These are phyloP conservation scores for Zymoseptoria ardabiliae DNA, from an alignment of 2,329 filamentous ascomycete species.

Conservation along the genomic window DNA sequence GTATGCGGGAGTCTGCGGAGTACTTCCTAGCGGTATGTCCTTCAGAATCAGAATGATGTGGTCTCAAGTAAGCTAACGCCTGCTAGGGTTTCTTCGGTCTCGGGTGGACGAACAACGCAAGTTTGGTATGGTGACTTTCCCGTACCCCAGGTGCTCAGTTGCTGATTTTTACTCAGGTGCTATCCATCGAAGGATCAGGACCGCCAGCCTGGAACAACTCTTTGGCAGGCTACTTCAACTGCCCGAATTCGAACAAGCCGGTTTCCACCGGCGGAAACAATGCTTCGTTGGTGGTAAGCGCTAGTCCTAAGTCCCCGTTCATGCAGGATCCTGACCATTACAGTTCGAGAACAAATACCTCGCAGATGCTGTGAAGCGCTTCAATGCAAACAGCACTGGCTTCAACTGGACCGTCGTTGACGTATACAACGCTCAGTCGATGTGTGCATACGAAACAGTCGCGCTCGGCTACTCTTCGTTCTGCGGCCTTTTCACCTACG, in stretches of 20 bases:
- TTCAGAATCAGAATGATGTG: neutral
- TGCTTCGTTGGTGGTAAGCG: conserved; percentile 34
- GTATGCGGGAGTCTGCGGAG: conserved; percentile 70
- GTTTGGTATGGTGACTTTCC: conserved; percentile 10
- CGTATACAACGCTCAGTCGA: conserved; percentile 59
- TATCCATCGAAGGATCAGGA: conserved; percentile 55
- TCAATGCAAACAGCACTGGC: conserved; percentile 38
- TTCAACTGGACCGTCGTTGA: conserved; percentile 56
- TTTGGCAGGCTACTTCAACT: conserved; percentile 53
- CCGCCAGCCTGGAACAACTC: conserved; percentile 54
- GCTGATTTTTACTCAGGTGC: conserved; percentile 35
- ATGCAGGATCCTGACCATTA: conserved; percentile 1
- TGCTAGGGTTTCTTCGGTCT: conserved; percentile 63
- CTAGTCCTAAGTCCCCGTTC: neutral
- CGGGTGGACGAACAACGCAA: conserved; percentile 53
- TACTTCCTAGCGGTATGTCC: conserved; percentile 57
- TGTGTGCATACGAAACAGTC: conserved; percentile 75
- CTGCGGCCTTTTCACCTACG: conserved; percentile 66
- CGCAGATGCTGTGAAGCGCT: conserved; percentile 53
- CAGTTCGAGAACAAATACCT: conserved; percentile 62
- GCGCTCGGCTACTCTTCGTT: conserved; percentile 67
- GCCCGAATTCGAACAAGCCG: conserved; percentile 11
- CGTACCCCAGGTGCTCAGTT: neutral
- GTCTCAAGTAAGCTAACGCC: neutral
- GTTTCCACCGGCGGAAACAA: conserved; percentile 45